Base-by-base conservation (phyloP, 768 basidiomycete species). In the Auriscalpium microsporum region DNA sequence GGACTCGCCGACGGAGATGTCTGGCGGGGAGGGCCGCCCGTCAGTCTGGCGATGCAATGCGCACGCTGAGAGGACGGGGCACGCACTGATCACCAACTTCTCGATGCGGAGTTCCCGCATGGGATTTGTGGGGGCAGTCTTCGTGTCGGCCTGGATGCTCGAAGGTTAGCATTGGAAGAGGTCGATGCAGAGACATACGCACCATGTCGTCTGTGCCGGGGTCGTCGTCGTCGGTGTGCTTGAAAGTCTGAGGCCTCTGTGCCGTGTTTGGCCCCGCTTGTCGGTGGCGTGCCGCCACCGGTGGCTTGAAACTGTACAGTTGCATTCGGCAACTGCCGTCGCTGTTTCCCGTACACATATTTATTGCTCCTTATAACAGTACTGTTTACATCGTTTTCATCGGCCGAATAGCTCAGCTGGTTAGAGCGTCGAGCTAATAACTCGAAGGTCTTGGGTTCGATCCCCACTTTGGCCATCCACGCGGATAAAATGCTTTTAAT, bases 1-100 rank as follows among this genome's bases (percentile, higher is more conserved):
- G 66, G 94, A 97, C 80, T 98, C 96, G 71, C 96, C 96, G 67
- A 99, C 96, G 66, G 94, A 96, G 76, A 99, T 99, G 86, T 99
- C 95, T 94, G 69, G 7, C 28, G 5, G 28, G 5, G 28, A 28
- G 28, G 7, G 28, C 36, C 35, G 16, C 51, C 33, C 21, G 40
- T 33, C 1, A 34, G 48, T 54, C 34, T 47, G n/a, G n/a, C n/a
- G n/a, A n/a, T 13, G 37, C 36, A 42, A 56, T 48, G 62, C 45
- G 36, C n/a, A 54, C 58, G 55, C 45, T 52, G 45, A 56, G 33
- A 45, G 46, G 16, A 53, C 33, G n/a, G 53, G 48, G 50, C 47
- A 90, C 94, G 69, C 75, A 98, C 95, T 98, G 83, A 98, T 94
- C 76, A 95, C 93, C 70, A 98, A 86, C 82, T 99, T 99, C 77